phyloP scores from a whole-genome alignment of 192 early-diverging fungal genomes.

The Mortierella alpina region DNA sequence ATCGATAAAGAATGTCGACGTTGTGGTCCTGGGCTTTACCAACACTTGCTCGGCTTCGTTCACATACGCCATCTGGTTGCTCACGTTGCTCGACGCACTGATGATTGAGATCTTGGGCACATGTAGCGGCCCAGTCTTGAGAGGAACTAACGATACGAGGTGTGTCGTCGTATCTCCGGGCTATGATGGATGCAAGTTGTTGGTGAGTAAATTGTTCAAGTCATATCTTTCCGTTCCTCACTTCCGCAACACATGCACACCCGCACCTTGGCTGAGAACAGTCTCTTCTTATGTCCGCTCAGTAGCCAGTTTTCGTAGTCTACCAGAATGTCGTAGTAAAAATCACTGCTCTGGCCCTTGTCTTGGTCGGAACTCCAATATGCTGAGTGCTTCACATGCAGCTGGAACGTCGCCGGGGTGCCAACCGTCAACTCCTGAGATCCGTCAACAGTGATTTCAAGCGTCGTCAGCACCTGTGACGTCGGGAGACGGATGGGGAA shows the following conservation, averaged over 20 bases:
- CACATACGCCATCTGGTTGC: constrained; percentile 63
- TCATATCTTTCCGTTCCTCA: neutral
- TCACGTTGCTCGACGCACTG: constrained; percentile 51
- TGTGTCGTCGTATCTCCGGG: constrained; percentile 61
- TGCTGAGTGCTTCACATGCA: constrained; percentile 64
- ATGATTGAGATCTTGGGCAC: constrained; percentile 61
- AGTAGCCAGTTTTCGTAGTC: constrained; percentile 78
- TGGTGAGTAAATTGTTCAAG: neutral
- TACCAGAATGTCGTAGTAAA: constrained; percentile 70
- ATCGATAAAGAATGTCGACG: constrained; percentile 70
- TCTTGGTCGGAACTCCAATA: constrained; percentile 59
- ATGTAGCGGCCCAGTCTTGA: constrained; percentile 69
- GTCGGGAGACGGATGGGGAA: constrained; percentile 38
- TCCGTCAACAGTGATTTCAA: constrained; percentile 58
- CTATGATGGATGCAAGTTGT: constrained; percentile 32
- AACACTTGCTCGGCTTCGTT: constrained; percentile 70
- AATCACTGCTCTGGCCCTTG: constrained; percentile 48
- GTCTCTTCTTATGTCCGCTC: constrained; percentile 68
- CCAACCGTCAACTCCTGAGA: constrained; percentile 60
- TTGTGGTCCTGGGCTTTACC: constrained; percentile 64
- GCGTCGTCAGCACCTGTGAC: constrained; percentile 62
- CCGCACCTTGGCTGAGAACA: constrained; percentile 68
- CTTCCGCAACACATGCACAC: neutral
- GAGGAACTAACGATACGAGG: constrained; percentile 62
- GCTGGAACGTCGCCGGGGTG: constrained; percentile 64